Conservation (phyloP, 2,329 filamentous ascomycete genomes). For the Sporothrix variecibatus region DNA sequence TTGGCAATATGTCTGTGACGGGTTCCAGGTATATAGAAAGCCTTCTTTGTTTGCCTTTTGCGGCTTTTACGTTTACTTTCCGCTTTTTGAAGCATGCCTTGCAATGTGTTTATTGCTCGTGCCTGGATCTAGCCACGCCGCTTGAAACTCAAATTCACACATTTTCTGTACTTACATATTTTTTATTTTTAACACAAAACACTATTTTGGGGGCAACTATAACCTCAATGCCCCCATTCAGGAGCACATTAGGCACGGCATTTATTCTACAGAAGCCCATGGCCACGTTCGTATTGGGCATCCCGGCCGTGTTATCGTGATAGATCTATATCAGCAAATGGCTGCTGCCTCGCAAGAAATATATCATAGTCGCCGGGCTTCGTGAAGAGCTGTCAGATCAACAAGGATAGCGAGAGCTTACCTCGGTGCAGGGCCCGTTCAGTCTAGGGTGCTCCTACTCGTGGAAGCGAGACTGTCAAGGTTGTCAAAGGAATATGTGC, state of each 20-base stretch:
- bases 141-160: background rate
- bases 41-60: background rate
- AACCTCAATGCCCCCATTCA: background rate
- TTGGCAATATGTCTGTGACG: constrained; percentile 21
- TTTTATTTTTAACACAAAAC: background rate
- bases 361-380: background rate
- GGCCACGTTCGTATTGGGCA: background rate
- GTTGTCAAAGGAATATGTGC: background rate
- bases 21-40: constrained; percentile 18
- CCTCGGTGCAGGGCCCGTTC: constrained; percentile 6
- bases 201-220: no score
- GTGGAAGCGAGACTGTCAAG: background rate
- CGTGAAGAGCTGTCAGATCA: background rate
- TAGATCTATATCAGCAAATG: background rate
- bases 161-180: no score
- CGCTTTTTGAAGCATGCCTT: background rate
- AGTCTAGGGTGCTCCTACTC: background rate
- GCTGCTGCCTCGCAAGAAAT: background rate
- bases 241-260: background rate
- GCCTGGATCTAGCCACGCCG: background rate
- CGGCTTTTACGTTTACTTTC: background rate
- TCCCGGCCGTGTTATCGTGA: background rate
- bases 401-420: background rate
- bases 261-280: background rate
- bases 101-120: background rate